A percentile compares a stretch with the other conserved stretches of the same genome.
These are phyloP conservation scores for Aspergillus luchuensis DNA, from an alignment of 2,329 filamentous ascomycete genomes.

Conservation along the genomic window DNA sequence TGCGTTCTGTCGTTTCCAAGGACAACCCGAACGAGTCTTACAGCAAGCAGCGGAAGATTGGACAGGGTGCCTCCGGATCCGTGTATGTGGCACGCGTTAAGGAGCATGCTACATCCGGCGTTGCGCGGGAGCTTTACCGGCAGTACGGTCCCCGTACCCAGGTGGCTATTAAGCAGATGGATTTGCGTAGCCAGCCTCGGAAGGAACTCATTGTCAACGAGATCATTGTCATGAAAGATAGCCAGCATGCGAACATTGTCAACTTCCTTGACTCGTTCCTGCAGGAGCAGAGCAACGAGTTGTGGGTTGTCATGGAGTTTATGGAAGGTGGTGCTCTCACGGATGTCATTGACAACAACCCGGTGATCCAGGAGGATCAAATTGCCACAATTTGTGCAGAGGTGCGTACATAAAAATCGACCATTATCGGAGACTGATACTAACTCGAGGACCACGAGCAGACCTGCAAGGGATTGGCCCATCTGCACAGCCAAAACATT, in stretches of 20 bases:
- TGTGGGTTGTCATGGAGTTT: slow-evolving; percentile 99
- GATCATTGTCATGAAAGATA: slow-evolving; percentile 99
- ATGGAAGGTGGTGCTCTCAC: slow-evolving; percentile 98
- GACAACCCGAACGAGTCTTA: slow-evolving; percentile 94
- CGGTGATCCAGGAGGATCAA: slow-evolving; percentile 90
- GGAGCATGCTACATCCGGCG: slow-evolving; percentile 77
- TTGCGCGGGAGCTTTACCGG: slow-evolving; percentile 76
- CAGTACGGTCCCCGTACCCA: slow-evolving; percentile 80
- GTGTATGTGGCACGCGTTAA: slow-evolving; percentile 98
- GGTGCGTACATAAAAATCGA: slow-evolving; percentile 57
- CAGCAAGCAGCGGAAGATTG: slow-evolving; percentile 99
- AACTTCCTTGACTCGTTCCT: slow-evolving; percentile 98
- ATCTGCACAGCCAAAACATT: slow-evolving; percentile 93
- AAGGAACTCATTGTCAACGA: slow-evolving; percentile 99
- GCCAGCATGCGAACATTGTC: slow-evolving; percentile 96
- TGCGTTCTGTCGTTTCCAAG: slow-evolving; percentile 92
- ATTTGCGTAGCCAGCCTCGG: slow-evolving; percentile 91
- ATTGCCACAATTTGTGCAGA: slow-evolving; percentile 96
- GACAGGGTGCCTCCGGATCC: slow-evolving; percentile 94
- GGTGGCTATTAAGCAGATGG: slow-evolving; percentile 99
- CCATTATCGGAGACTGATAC: background rate
- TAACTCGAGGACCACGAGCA: slow-evolving; percentile 44
- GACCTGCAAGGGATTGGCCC: slow-evolving; percentile 94
- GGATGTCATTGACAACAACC: slow-evolving; percentile 98
- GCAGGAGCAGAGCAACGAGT: slow-evolving; percentile 87